These are phyloP conservation scores for Oryza longistaminata DNA, from an alignment of 176 grass and related monocot species.

Conservation along the genomic window DNA sequence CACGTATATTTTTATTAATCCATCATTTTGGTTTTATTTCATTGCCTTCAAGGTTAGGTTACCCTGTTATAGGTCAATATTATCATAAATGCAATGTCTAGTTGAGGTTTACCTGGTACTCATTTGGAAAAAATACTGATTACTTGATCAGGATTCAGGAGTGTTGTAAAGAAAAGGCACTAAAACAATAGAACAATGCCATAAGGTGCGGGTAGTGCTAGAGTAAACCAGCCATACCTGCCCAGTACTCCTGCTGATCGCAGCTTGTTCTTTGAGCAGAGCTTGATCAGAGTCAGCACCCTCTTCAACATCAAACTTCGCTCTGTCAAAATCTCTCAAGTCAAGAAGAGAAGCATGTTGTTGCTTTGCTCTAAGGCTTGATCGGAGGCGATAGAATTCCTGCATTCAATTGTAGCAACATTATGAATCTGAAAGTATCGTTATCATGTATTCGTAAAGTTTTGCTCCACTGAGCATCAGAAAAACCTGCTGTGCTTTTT, in stretches of 20 bases:
- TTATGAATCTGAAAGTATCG: neutral
- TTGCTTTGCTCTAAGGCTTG: conserved; percentile 68
- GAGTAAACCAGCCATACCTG: conserved; percentile 45
- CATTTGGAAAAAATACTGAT: too few species aligned
- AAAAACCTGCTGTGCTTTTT: neutral
- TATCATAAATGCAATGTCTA: neutral
- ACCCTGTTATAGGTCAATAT: too few species aligned
- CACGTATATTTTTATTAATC: neutral
- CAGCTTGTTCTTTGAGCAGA: conserved; percentile 77
- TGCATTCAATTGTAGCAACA: conserved; percentile 15
- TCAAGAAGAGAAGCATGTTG: conserved; percentile 70
- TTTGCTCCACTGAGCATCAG: neutral
- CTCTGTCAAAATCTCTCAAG: conserved; percentile 79
- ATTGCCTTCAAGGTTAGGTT: neutral
- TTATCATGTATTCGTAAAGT: neutral
- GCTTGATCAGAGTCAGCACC: conserved; percentile 52
- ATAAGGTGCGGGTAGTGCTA: neutral
- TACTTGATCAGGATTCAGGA: neutral
- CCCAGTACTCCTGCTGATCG: conserved; percentile 57
- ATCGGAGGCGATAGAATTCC: conserved; percentile 72
- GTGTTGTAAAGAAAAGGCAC: neutral
- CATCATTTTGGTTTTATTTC: neutral
- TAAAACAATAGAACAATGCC: neutral
- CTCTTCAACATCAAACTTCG: conserved; percentile 60
- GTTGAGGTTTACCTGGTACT: neutral